These are phyloP conservation scores for Fusarium sublunatum DNA, from an alignment of 2,329 filamentous ascomycete genomes.

Conservation along the genomic window DNA sequence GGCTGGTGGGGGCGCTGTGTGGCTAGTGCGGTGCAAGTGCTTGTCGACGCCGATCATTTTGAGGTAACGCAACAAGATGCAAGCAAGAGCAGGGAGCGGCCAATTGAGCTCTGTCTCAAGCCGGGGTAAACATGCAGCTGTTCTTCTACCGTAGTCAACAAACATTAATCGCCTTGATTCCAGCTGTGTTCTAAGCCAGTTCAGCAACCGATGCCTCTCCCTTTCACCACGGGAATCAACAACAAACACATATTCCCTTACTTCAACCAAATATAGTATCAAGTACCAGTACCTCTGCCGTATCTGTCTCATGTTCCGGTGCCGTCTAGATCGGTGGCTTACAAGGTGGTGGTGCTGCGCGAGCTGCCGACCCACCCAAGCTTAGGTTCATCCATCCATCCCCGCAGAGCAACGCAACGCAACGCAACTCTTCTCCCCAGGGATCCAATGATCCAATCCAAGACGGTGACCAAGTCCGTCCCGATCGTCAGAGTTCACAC, in stretches of 20 bases:
- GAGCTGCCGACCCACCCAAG: conserved; percentile 38
- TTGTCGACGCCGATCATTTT: conserved; percentile 27
- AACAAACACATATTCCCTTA: background rate
- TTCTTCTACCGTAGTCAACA: too few relatives aligned
- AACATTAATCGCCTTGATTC: too few relatives aligned
- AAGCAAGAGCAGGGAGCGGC: conserved; percentile 16
- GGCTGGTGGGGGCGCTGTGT: conserved; percentile 29
- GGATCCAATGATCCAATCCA: conserved; percentile 25
- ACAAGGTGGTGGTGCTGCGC: conserved; percentile 13
- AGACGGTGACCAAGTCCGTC: conserved; percentile 42
- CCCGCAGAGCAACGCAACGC: conserved; percentile 36
- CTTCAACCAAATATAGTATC: conserved; percentile 7
- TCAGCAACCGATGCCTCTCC: background rate
- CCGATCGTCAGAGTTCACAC: conserved; percentile 47
- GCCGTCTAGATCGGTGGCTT: conserved; percentile 42
- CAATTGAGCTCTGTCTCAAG: conserved; percentile 18
- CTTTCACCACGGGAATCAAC: too few relatives aligned
- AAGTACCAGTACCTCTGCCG: conserved; percentile 24
- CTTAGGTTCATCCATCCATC: conserved; percentile 18
- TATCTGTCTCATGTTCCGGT: conserved; percentile 38
- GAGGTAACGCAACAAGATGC: conserved; percentile 23
- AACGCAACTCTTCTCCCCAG: conserved; percentile 3
- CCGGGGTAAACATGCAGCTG: too few relatives aligned
- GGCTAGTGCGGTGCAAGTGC: conserved; percentile 19
- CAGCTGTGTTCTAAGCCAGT: too few relatives aligned